Percentiles rank a stretch among this genome's conserved stretches.
Conservation (phyloP, 257 asterid species). For the Solanum clarkiae region DNA sequence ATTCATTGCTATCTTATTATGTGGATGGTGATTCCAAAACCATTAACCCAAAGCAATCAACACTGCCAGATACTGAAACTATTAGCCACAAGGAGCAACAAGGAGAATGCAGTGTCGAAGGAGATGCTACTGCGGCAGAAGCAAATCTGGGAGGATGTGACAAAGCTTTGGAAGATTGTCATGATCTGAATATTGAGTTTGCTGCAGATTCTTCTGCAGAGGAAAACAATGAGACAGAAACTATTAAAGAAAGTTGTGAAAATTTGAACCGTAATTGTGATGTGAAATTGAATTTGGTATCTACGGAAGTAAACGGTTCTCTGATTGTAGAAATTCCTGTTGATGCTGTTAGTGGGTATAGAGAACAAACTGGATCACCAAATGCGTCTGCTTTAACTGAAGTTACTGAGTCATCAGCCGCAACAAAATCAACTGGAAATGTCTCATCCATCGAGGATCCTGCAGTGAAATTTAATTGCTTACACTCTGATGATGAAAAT, state of each 20-base stretch:
- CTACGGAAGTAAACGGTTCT: slow-evolving; percentile 4
- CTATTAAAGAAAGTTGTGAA: slow-evolving; percentile 19
- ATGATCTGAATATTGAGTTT: not conserved
- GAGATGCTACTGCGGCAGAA: not conserved
- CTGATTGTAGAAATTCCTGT: slow-evolving; percentile 33
- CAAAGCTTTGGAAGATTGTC: not conserved
- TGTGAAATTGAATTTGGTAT: not conserved
- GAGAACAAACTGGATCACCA: slow-evolving; percentile 1
- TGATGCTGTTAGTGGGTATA: slow-evolving; percentile 27
- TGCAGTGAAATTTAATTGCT: not conserved
- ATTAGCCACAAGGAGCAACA: not conserved
- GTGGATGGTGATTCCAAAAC: not conserved
- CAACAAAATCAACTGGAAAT: slow-evolving; percentile 13
- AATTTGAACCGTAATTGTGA: slow-evolving; percentile 11
- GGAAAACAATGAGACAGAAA: slow-evolving; percentile 8
- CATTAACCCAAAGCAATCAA: slow-evolving; percentile 3
- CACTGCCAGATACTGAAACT: not conserved
- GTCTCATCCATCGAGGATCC: slow-evolving; percentile 18
- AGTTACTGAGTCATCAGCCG: slow-evolving; percentile 3
- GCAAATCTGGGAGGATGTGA: not conserved
- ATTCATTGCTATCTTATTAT: slow-evolving; percentile 35
- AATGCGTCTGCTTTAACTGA: slow-evolving; percentile 4
- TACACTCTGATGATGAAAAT: slow-evolving; percentile 17
- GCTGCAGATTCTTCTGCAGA: slow-evolving; percentile 1
- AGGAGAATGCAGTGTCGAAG: not conserved